Base-by-base conservation (phyloP, 441 rosid genomes). In the Arabidopsis lyrata region DNA sequence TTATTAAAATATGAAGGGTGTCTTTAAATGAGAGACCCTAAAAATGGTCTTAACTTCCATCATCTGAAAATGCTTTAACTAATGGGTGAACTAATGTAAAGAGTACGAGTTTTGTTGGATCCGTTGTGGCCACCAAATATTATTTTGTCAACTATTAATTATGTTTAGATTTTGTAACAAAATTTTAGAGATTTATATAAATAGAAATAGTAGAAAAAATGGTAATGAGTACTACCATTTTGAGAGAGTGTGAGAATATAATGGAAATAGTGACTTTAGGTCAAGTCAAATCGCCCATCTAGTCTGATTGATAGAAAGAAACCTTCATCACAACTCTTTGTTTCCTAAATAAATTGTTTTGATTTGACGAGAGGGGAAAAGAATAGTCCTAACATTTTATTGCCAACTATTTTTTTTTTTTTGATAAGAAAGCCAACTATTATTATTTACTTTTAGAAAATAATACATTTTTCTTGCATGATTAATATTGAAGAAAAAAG, bases 241-340 rank as follows among this genome's bases (percentile, higher is more conserved):
- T 29, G 61, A 41, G 66, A 47, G 50, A 39, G 58, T 45, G 52
- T 65, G 15, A 50, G 63, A 54, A 53, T 61, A 74, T 62, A 62
- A 55, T 68, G 59, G 64, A 48, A 76, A 76, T 24, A 76, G 79
- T 76, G 79, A 76, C 79, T 45, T 36, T 54, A 69, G 66, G 79
- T 76, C 32, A 76, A 68, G 79, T 76, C 79, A 76, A 49, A 76
- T 76, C 79, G 66, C 4, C 63, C 70, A 68, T 68, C 75, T 52
- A 44, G 36, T 76, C 79, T 9, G 70, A 69, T 76, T 69, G 79
- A 76, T 68, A 69, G 79, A 68, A 68, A 54, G 65, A 68, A 62
- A 69, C 36, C 36, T 9, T 69, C 65, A 54, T 45, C 79, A 76
- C 70, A 76, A 69, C 66, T 76, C 79, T 68, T 62, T 76, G 79